These are phyloP conservation scores for Aspergillus ochraceus DNA, from an alignment of 2,329 filamentous ascomycete genomes.

Conservation along the genomic window DNA sequence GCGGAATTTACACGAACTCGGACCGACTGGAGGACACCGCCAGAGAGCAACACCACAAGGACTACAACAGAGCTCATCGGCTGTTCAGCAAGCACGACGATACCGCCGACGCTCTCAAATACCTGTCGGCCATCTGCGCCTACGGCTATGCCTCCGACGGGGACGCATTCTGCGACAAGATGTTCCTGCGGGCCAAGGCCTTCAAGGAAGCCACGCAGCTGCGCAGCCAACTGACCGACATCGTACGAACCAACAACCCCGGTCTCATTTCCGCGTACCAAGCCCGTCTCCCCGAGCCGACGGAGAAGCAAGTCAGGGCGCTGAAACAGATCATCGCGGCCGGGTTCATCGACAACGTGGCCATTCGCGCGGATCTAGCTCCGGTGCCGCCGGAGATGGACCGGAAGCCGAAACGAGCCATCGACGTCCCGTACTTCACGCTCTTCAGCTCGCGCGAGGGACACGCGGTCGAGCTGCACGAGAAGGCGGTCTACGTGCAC, in stretches of 20 bases:
- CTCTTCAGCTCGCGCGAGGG: slow-evolving; percentile 67
- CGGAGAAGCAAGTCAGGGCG: slow-evolving; percentile 69
- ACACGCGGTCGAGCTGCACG: slow-evolving; percentile 47
- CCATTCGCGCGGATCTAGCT: slow-evolving; percentile 84
- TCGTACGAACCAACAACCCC: slow-evolving; percentile 74
- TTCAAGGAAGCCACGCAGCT: slow-evolving; percentile 85
- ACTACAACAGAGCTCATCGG: slow-evolving; percentile 70
- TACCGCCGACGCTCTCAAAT: slow-evolving; percentile 83
- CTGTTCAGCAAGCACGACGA: slow-evolving; percentile 80
- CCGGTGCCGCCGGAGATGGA: slow-evolving; percentile 67
- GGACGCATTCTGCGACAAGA: slow-evolving; percentile 75
- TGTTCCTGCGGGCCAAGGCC: slow-evolving; percentile 84
- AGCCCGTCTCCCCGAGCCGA: slow-evolving; percentile 58
- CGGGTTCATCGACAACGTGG: slow-evolving; percentile 92
- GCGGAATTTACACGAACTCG: slow-evolving; percentile 56
- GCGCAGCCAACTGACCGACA: slow-evolving; percentile 75
- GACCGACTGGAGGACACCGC: slow-evolving; percentile 71
- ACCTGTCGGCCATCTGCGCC: slow-evolving; percentile 83
- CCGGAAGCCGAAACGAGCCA: slow-evolving; percentile 76
- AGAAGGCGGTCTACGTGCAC: slow-evolving; percentile 80
- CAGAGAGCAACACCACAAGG: slow-evolving; percentile 64
- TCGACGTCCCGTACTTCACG: slow-evolving; percentile 88
- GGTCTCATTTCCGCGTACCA: slow-evolving; percentile 40
- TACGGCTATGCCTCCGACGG: slow-evolving; percentile 69
- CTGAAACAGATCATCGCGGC: slow-evolving; percentile 89